Evolutionary conservation across 2,329 filamentous ascomycete genomes (phyloP).

Genomic region (Aureobasidium namibiae): DNA sequence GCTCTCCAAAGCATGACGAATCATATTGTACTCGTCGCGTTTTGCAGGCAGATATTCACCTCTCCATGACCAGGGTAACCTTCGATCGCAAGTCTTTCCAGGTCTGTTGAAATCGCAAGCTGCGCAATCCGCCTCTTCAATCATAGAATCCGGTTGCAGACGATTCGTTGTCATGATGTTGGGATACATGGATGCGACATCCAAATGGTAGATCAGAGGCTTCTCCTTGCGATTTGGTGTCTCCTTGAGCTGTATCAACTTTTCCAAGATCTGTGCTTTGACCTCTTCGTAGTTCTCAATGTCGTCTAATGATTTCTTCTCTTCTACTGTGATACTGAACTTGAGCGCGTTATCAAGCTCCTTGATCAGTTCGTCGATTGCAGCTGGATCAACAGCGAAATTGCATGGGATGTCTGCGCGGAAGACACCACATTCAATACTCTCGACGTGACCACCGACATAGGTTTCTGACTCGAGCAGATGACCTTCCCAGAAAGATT

Average conservation of each 20-base stretch:
- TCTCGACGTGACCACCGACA: slow-evolving; percentile 96
- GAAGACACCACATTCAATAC: slow-evolving; percentile 97
- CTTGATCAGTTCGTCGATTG: slow-evolving; percentile 77
- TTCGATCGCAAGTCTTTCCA: slow-evolving; percentile 91
- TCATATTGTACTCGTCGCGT: slow-evolving; percentile 99
- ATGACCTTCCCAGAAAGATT: slow-evolving; percentile 95
- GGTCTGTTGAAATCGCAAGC: slow-evolving; percentile 97
- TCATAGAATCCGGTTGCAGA: slow-evolving; percentile 97
- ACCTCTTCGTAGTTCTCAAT: slow-evolving; percentile 50
- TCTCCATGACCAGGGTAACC: slow-evolving; percentile 96
- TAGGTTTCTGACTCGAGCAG: slow-evolving; percentile 95
- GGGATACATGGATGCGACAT: slow-evolving; percentile 98
- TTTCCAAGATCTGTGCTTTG: slow-evolving; percentile 69
- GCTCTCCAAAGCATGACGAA: slow-evolving; percentile 80
- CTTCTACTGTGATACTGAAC: slow-evolving; percentile 58
- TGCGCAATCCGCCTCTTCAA: slow-evolving; percentile 88
- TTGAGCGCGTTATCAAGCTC: slow-evolving; percentile 84
- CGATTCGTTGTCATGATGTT: slow-evolving; percentile 99
- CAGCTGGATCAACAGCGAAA: slow-evolving; percentile 80
- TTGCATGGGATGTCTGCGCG: slow-evolving; percentile 91
- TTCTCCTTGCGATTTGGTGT: slow-evolving; percentile 78
- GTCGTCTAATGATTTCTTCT: slow-evolving; percentile 45
- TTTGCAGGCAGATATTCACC: slow-evolving; percentile 95
- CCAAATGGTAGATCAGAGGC: slow-evolving; percentile 93
- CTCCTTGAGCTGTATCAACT: slow-evolving; percentile 63